These are phyloP conservation scores for Phytopythium delawarense DNA, from an alignment of 352 stramenopile genomes.

Conservation along the genomic window DNA sequence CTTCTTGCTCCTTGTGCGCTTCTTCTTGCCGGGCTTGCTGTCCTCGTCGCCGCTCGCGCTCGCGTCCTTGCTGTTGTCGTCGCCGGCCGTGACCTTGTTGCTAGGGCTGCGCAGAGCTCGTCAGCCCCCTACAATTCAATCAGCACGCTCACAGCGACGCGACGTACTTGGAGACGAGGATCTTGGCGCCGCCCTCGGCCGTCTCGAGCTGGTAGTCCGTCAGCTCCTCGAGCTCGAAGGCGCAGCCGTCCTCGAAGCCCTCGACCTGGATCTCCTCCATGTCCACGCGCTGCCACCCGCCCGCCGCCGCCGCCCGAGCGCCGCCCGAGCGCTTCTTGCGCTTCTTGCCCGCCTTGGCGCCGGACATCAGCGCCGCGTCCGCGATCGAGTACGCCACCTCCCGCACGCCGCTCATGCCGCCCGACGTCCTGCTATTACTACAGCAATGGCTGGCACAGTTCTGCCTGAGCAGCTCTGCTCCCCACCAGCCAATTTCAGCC, in stretches of 20 bases:
- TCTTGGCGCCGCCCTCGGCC: constrained; percentile 45
- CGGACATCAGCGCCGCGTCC: constrained; percentile 7
- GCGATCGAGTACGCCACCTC: constrained; percentile 31
- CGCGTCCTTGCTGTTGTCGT: constrained; percentile 8
- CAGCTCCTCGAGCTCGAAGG: constrained; percentile 83
- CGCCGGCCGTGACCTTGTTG: background rate
- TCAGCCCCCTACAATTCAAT: background rate
- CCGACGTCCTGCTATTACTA: background rate
- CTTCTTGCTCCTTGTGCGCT: constrained; percentile 48
- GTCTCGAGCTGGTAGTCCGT: constrained; percentile 70
- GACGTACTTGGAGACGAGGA: constrained; percentile 39
- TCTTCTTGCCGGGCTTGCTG: constrained; percentile 42
- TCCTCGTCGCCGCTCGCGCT: constrained; percentile 2
- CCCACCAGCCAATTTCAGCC: constrained; percentile 30
- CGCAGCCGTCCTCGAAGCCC: constrained; percentile 81
- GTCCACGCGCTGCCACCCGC: constrained; percentile 65
- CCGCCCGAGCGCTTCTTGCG: constrained; percentile 42
- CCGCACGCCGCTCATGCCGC: constrained; percentile 31
- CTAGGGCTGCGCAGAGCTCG: background rate
- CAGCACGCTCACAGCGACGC: background rate
- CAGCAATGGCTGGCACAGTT: background rate
- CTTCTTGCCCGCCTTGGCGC: constrained; percentile 30
- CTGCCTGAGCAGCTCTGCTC: background rate
- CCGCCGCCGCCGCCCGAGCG: constrained; percentile 7
- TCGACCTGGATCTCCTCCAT: constrained; percentile 73